phyloP scores from a whole-genome alignment of 805 yeast genomes.

The Peterozyma toletana region DNA sequence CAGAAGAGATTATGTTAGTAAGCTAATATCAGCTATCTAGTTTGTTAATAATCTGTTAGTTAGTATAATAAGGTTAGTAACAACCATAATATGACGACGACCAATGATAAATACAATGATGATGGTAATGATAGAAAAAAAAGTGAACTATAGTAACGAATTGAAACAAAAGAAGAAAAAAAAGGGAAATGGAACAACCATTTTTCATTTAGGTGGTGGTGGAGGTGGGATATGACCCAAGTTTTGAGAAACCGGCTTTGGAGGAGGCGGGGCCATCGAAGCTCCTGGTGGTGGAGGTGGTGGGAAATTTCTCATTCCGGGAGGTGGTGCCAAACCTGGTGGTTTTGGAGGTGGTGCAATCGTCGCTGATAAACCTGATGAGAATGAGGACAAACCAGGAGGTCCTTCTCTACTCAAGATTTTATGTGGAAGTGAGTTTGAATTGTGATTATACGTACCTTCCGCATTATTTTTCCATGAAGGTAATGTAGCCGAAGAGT shows the following conservation, averaged over 20 bases:
- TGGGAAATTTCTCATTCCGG: slow-evolving; percentile 3
- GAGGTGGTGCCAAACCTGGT: slow-evolving; percentile 6
- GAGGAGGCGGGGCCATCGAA: slow-evolving; percentile 19
- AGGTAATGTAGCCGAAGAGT: slow-evolving; percentile 1
- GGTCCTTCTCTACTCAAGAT: slow-evolving; percentile 13
- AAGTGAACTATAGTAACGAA: no score
- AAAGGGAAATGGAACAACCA: no score
- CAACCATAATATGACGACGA: no score
- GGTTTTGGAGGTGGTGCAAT: slow-evolving; percentile 4
- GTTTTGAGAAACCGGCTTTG: slow-evolving; percentile 2
- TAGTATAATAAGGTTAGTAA: no score
- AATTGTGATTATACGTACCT: slow-evolving; percentile 1
- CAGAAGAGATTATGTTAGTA: no score
- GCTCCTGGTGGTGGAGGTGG: slow-evolving; percentile 15
- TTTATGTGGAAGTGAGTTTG: not conserved
- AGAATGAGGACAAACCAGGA: slow-evolving; percentile 13
- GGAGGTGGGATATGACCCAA: no score
- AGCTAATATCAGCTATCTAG: no score
- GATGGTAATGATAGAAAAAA: no score
- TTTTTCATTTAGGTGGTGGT: no score
- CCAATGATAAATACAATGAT: no score
- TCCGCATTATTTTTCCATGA: not conserved
- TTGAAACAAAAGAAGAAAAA: no score
- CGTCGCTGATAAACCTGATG: slow-evolving; percentile 8
- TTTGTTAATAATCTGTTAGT: no score